A percentile compares a stretch with the other conserved stretches of the same genome.
Conservation (phyloP, 805 yeast genomes). For the Saccharomycopsis vini region DNA sequence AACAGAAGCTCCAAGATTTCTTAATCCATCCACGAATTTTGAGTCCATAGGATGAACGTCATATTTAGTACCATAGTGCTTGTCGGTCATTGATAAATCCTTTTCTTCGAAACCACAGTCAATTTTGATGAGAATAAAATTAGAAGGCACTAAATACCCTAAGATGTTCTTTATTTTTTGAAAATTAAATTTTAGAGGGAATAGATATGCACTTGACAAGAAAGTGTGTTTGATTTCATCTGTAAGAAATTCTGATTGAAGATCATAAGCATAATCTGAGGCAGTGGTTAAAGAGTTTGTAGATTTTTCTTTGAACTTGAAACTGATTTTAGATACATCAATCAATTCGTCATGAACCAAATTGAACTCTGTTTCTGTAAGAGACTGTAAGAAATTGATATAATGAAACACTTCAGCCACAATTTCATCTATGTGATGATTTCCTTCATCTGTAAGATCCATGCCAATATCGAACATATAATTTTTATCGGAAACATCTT, state of each 20-base stretch:
- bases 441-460: constrained; percentile 70
- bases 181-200: constrained; percentile 34
- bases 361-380: constrained; percentile 53
- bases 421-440: constrained; percentile 53
- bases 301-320: constrained; percentile 73
- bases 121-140: constrained; percentile 50
- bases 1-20: constrained; percentile 32
- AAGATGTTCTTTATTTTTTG: constrained; percentile 32
- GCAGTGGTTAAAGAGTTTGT: constrained; percentile 60
- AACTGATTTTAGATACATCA: constrained; percentile 57
- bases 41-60: constrained; percentile 36
- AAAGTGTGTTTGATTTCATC: constrained; percentile 4
- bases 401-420: constrained; percentile 60
- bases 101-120: constrained; percentile 44
- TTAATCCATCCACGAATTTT: constrained; percentile 30
- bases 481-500: constrained; percentile 55
- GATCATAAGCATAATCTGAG: constrained; percentile 49
- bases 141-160: constrained; percentile 42
- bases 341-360: constrained; percentile 72
- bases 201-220: constrained; percentile 3
- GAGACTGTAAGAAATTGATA: constrained; percentile 38
- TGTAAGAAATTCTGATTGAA: constrained; percentile 36
- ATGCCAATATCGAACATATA: constrained; percentile 61
- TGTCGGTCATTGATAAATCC: constrained; percentile 42
- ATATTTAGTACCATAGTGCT: constrained; percentile 90